Evolutionary conservation across 148 eudicot genomes (phyloP).

Genomic region (Nepenthes gracilis): DNA sequence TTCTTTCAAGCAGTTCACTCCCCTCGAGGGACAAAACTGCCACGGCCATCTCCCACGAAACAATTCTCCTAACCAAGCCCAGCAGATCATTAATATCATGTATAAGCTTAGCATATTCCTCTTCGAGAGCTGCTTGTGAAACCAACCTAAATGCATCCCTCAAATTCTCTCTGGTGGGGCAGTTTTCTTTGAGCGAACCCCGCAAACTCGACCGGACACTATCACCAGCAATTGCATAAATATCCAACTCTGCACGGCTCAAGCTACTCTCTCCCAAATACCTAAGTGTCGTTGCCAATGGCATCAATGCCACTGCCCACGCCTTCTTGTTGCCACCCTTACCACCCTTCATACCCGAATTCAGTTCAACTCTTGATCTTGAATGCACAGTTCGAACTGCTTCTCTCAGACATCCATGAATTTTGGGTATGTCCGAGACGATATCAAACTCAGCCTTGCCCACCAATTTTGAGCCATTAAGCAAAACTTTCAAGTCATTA

Average conservation of each 20-base stretch:
- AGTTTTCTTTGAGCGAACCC: slow-evolving; percentile 19
- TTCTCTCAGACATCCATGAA: slow-evolving; percentile 59
- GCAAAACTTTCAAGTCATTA: slow-evolving; percentile 63
- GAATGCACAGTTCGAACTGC: slow-evolving; percentile 40
- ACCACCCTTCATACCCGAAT: slow-evolving; percentile 25
- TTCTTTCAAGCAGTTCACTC: slow-evolving; percentile 18
- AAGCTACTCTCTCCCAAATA: slow-evolving; percentile 45
- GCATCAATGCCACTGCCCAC: slow-evolving; percentile 19
- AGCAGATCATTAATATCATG: slow-evolving; percentile 37
- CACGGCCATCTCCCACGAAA: slow-evolving; percentile 51
- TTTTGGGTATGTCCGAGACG: slow-evolving; percentile 36
- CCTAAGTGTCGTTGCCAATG: slow-evolving; percentile 19
- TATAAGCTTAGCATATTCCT: slow-evolving; percentile 33
- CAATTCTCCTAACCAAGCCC: slow-evolving; percentile 26
- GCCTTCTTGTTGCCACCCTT: slow-evolving; percentile 16
- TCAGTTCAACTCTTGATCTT: slow-evolving; percentile 39
- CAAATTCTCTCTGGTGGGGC: slow-evolving; percentile 24
- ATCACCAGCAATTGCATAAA: slow-evolving; percentile 23
- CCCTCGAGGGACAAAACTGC: slow-evolving; percentile 56
- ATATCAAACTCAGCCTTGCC: slow-evolving; percentile 28
- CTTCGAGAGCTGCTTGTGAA: slow-evolving; percentile 21
- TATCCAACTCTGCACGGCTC: slow-evolving; percentile 22
- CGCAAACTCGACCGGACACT: slow-evolving; percentile 22
- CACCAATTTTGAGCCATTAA: slow-evolving; percentile 70
- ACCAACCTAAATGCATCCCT: slow-evolving; percentile 16